Evolutionary conservation across 2,329 filamentous ascomycete species (phyloP).

Genomic region (Ceratocystis alfenasii): DNA sequence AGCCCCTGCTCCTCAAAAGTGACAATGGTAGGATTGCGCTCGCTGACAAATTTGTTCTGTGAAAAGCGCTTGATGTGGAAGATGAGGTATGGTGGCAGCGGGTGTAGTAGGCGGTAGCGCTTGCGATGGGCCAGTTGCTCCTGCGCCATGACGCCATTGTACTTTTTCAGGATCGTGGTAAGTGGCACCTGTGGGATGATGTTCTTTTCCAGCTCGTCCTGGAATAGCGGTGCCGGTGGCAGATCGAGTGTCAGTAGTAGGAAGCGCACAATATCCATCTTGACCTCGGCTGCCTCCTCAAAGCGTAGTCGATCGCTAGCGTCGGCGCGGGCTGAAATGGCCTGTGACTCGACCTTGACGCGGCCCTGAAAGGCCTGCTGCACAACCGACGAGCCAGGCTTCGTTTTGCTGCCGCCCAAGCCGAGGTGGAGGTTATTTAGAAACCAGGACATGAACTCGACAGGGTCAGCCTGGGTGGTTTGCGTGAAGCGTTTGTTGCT

Average conservation of each 20-base stretch:
- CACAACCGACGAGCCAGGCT: conserved; percentile 71
- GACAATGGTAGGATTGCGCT: conserved; percentile 95
- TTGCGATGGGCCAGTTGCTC: conserved; percentile 82
- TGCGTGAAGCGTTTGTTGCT: conserved; percentile 89
- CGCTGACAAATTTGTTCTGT: conserved; percentile 89
- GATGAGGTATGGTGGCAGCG: conserved; percentile 77
- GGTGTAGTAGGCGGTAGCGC: conserved; percentile 79
- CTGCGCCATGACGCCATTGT: conserved; percentile 77
- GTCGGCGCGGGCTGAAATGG: conserved; percentile 83
- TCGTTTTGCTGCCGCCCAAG: conserved; percentile 78
- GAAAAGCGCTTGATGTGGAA: conserved; percentile 97
- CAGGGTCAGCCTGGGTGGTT: conserved; percentile 82
- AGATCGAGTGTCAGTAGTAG: conserved; percentile 88
- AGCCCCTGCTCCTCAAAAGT: conserved; percentile 78
- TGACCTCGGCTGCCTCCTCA: conserved; percentile 75
- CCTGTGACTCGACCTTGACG: conserved; percentile 83
- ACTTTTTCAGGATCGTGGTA: conserved; percentile 73
- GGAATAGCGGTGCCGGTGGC: conserved; percentile 83
- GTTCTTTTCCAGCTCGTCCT: conserved; percentile 86
- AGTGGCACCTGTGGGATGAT: conserved; percentile 91
- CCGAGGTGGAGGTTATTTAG: conserved; percentile 89
- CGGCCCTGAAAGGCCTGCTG: conserved; percentile 90
- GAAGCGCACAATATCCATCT: conserved; percentile 66
- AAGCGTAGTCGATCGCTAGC: conserved; percentile 79
- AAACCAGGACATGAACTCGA: conserved; percentile 96